Evolutionary conservation across 768 basidiomycete species (phyloP).

Genomic region (Lactarius tabidus): DNA sequence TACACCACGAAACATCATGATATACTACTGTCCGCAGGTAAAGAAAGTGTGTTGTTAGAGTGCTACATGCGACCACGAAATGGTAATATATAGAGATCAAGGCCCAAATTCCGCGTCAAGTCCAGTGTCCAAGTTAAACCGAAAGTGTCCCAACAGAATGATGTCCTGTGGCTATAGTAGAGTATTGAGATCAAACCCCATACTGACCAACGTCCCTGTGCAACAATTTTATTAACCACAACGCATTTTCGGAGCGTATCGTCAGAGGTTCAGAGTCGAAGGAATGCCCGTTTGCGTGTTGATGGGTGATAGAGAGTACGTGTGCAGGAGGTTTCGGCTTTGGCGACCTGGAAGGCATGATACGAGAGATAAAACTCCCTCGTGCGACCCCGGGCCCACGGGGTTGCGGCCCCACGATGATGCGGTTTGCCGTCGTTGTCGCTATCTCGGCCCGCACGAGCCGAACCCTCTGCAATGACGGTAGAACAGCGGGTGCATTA

Average conservation of each 20-base stretch:
- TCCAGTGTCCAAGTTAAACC: background rate
- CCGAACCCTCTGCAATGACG: background rate
- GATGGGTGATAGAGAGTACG: background rate
- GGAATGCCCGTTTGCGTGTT: background rate
- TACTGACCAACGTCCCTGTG: background rate
- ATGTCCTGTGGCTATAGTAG: background rate
- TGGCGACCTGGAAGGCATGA: constrained; percentile 6
- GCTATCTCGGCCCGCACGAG: background rate
- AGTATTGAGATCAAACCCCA: background rate
- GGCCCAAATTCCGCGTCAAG: background rate
- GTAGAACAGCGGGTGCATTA: constrained; percentile 10
- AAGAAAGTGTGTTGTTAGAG: background rate
- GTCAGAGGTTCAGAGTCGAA: background rate
- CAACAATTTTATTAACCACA: constrained; percentile 6
- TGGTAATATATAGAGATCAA: background rate
- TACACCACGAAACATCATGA: background rate
- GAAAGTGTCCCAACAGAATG: background rate
- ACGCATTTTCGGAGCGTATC: background rate
- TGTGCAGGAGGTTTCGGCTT: background rate
- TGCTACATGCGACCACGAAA: background rate
- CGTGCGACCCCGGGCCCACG: background rate
- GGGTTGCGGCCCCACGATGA: background rate
- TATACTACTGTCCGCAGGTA: background rate
- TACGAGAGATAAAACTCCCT: constrained; percentile 11
- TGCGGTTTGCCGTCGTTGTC: background rate